phyloP scores from a whole-genome alignment of 345 rosid species.

The Salix exigua region DNA sequence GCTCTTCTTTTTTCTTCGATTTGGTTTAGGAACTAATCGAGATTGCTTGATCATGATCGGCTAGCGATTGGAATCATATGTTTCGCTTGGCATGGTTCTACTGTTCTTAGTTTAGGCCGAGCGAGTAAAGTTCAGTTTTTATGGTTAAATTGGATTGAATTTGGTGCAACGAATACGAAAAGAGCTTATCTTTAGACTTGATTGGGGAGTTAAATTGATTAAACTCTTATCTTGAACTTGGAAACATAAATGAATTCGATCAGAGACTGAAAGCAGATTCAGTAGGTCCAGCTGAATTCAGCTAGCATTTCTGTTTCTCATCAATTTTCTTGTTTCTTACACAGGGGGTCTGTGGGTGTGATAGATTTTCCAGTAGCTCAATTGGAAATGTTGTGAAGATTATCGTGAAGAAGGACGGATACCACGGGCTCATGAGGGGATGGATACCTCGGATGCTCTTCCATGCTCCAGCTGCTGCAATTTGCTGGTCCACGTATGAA shows the following conservation, averaged over 20 bases:
- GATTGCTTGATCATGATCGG: background rate
- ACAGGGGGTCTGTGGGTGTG: constrained; percentile 50
- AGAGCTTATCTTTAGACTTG: no score
- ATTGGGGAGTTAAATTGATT: no score
- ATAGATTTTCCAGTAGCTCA: constrained; percentile 36
- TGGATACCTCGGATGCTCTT: constrained; percentile 70
- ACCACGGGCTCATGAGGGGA: constrained; percentile 58
- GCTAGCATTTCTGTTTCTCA: background rate
- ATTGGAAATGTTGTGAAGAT: constrained; percentile 41
- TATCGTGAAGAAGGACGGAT: constrained; percentile 52
- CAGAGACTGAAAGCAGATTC: no score
- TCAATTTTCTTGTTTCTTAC: background rate
- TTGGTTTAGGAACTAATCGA: no score
- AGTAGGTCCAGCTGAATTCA: background rate
- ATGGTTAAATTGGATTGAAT: no score
- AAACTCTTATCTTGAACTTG: no score
- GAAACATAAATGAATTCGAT: no score
- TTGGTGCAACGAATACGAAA: no score
- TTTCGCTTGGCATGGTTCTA: no score
- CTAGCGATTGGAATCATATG: no score
- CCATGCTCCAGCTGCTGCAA: constrained; percentile 76
- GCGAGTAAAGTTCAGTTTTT: no score
- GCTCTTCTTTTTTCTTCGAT: background rate
- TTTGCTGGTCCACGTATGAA: constrained; percentile 74
- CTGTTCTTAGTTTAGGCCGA: no score